Conservation (phyloP, 129 eudicot species). For the Helichrysum umbraculigerum region DNA sequence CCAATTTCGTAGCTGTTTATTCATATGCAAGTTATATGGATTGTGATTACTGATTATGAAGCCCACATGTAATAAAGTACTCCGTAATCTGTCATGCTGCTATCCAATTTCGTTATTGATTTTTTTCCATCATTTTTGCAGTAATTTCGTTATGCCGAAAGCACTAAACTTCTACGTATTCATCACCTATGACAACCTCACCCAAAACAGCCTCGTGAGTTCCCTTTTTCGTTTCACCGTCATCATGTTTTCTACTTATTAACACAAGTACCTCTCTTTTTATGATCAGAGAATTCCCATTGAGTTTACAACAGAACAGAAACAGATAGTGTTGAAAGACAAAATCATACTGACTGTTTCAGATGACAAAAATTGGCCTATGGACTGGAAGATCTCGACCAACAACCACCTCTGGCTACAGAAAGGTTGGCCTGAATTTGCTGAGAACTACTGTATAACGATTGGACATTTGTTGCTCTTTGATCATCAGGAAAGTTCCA, state of each 20-base stretch:
- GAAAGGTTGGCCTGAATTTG: slow-evolving; percentile 32
- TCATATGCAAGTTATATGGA: too few species aligned
- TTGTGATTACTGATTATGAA: too few species aligned
- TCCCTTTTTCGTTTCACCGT: neutral
- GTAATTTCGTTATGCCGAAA: neutral
- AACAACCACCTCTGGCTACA: slow-evolving; percentile 18
- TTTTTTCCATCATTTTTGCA: neutral
- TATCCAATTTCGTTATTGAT: too few species aligned
- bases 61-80: too few species aligned
- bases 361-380: slow-evolving; percentile 15
- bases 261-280: neutral
- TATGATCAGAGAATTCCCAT: slow-evolving; percentile 21
- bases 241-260: neutral
- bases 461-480: slow-evolving; percentile 15
- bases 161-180: slow-evolving; percentile 1
- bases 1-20: too few species aligned
- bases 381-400: slow-evolving; percentile 25
- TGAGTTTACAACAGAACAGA: slow-evolving; percentile 1
- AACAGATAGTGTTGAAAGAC: slow-evolving; percentile 1
- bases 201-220: slow-evolving; percentile 21
- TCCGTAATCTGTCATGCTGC: too few species aligned
- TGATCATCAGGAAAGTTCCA: neutral
- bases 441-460: slow-evolving; percentile 2
- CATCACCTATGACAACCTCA: slow-evolving; percentile 6
- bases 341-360: slow-evolving; percentile 18